Conservation (phyloP, 139 green algal genomes). For the Volvox africanus region DNA sequence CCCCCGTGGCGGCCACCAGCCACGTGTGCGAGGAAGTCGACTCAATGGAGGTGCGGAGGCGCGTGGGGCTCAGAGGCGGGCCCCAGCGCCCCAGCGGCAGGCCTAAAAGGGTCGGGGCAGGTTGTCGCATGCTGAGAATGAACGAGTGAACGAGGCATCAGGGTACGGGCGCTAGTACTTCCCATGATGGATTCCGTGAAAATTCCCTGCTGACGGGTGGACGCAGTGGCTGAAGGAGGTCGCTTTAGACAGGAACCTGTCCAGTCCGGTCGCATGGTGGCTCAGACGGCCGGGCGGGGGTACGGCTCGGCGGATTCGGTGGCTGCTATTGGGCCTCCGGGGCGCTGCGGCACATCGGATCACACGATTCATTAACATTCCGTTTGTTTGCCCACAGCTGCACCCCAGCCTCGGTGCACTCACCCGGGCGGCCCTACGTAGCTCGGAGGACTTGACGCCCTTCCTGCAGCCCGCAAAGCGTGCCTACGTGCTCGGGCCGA, state of each 20-base stretch:
- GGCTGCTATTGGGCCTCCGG: no score
- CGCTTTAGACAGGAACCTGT: no score
- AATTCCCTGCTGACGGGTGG: not conserved
- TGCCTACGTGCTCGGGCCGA: conserved; percentile 71
- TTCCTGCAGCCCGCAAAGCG: conserved; percentile 38
- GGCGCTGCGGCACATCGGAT: no score
- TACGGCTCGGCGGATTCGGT: no score
- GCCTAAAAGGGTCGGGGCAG: no score
- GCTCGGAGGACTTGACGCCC: conserved; percentile 25
- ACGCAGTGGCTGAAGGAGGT: no score
- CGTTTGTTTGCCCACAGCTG: not conserved
- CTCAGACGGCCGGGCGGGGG: no score
- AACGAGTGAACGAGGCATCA: not conserved
- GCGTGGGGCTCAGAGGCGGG: not conserved
- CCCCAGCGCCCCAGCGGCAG: no score
- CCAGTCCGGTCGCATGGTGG: no score
- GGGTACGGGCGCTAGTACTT: not conserved
- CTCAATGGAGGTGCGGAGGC: conserved; percentile 53
- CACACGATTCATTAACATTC: not conserved
- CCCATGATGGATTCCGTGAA: not conserved
- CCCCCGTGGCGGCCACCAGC: conserved; percentile 53
- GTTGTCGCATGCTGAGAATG: no score
- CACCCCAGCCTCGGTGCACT: conserved; percentile 30
- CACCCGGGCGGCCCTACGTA: not conserved
- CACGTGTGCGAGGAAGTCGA: conserved; percentile 74